phyloP scores from a whole-genome alignment of 2,329 filamentous ascomycete species.

The Aspergillus fumigatiaffinis region DNA sequence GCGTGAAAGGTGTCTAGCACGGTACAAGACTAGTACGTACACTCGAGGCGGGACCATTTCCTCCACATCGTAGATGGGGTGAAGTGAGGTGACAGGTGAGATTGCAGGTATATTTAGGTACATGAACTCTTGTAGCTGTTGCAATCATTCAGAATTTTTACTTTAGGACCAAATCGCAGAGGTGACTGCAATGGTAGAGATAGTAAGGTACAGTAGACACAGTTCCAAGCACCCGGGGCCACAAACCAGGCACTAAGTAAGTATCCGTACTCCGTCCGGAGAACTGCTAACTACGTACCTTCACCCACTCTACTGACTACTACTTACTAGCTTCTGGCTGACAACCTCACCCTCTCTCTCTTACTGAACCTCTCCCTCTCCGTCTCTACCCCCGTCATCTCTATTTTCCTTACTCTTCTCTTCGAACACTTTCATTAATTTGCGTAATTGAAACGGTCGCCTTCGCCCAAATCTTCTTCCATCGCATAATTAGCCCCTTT shows the following conservation, averaged over 20 bases:
- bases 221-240: not conserved
- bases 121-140: not conserved
- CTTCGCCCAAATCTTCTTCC: not conserved
- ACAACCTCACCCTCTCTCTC: slow-evolving; percentile 11
- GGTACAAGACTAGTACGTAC: not conserved
- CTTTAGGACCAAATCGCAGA: no score
- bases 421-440: not conserved
- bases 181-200: not conserved
- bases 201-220: not conserved
- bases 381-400: slow-evolving; percentile 3
- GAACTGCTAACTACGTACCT: not conserved
- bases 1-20: not conserved
- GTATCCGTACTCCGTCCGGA: not conserved
- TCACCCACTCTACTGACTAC: not conserved
- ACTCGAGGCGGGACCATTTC: not conserved
- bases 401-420: slow-evolving; percentile 3
- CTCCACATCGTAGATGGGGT: not conserved
- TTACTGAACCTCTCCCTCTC: slow-evolving; percentile 8
- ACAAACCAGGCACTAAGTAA: not conserved
- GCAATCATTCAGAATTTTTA: not conserved
- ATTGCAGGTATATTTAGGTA: not conserved
- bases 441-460: not conserved
- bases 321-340: slow-evolving; percentile 6
- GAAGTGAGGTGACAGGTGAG: not conserved
- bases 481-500: slow-evolving; percentile 1